Percentiles rank a stretch among this genome's conserved stretches.
Conservation (phyloP, 2,329 filamentous ascomycete species). For the Blumeriella jaapii region DNA sequence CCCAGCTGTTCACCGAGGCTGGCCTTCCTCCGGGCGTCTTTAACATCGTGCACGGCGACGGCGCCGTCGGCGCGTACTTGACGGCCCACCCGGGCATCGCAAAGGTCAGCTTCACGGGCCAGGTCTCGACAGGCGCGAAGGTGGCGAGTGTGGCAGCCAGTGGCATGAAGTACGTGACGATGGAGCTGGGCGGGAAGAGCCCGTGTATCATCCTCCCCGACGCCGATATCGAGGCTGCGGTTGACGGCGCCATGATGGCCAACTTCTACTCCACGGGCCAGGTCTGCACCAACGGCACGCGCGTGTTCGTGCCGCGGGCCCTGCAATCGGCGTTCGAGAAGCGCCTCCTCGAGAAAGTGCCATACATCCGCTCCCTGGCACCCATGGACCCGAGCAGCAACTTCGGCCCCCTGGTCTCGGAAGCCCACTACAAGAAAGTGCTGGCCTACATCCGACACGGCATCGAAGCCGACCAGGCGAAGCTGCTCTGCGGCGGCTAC, state of each 20-base stretch:
- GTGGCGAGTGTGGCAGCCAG: constrained; percentile 66
- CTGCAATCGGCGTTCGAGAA: constrained; percentile 60
- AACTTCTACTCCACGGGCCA: constrained; percentile 89
- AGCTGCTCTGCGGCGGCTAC: constrained; percentile 59
- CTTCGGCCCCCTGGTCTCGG: constrained; percentile 72
- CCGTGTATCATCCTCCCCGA: constrained; percentile 72
- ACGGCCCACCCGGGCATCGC: constrained; percentile 61
- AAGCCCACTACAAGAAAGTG: constrained; percentile 66
- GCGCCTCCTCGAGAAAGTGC: constrained; percentile 57
- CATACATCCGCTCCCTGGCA: constrained; percentile 58
- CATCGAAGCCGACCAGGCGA: constrained; percentile 60
- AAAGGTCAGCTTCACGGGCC: constrained; percentile 84
- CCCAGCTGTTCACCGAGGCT: constrained; percentile 66
- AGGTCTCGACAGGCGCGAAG: constrained; percentile 72
- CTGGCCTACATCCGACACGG: constrained; percentile 66
- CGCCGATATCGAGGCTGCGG: constrained; percentile 66
- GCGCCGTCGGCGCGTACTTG: constrained; percentile 64
- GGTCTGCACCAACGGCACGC: constrained; percentile 85
- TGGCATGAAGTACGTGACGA: constrained; percentile 81
- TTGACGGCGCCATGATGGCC: constrained; percentile 83
- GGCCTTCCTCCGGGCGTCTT: constrained; percentile 74
- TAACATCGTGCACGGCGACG: constrained; percentile 75
- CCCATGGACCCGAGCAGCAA: constrained; percentile 64
- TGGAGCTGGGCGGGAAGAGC: constrained; percentile 85
- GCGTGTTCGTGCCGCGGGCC: constrained; percentile 64